A percentile compares a stretch with the other conserved stretches of the same genome.
These are phyloP conservation scores for Gossypium australe DNA, from an alignment of 345 rosid genomes.

Conservation along the genomic window DNA sequence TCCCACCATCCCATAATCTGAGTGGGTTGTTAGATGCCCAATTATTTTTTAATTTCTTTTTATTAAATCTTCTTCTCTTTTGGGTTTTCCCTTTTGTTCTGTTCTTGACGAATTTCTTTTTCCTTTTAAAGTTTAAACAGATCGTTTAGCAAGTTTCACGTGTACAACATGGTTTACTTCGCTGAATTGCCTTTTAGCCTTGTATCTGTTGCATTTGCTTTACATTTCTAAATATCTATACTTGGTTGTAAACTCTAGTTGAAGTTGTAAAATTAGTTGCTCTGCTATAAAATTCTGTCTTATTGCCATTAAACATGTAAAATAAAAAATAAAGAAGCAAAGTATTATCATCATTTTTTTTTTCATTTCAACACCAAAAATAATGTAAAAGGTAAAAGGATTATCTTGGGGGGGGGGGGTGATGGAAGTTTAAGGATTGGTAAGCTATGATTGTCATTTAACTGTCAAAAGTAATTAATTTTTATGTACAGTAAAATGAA, in stretches of 20 bases:
- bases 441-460: no score
- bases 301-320: no score
- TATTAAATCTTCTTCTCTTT: neutral
- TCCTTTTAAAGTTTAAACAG: neutral
- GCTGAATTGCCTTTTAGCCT: neutral
- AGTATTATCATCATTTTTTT: no score
- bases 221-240: neutral
- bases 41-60: neutral
- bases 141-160: neutral
- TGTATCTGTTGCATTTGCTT: neutral
- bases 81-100: neutral
- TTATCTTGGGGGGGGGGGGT: no score
- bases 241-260: neutral
- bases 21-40: neutral
- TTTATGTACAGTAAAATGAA: no score
- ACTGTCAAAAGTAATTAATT: no score
- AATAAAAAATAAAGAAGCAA: no score
- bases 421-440: no score
- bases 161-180: neutral
- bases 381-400: no score
- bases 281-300: no score
- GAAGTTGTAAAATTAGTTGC: no score
- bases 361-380: no score
- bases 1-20: neutral
- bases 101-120: neutral